Percentiles rank a stretch among this genome's conserved stretches.
Evolutionary conservation across 495 filamentous ascomycete species (phyloP).

Genomic region (Neurospora pannonica): DNA sequence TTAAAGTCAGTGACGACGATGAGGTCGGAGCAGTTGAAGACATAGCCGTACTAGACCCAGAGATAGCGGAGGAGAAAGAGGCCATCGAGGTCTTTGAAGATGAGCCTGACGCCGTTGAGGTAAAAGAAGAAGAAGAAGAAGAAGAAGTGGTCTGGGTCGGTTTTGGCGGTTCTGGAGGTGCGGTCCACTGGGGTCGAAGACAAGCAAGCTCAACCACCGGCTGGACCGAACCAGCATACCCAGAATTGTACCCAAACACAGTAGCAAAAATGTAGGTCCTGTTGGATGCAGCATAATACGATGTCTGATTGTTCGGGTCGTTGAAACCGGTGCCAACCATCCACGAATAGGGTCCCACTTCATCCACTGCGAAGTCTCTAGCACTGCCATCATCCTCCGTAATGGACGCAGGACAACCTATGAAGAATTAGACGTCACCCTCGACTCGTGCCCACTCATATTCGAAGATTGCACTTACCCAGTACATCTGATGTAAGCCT

Average conservation of each 20-base stretch:
- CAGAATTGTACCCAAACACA: not conserved
- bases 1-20: not conserved
- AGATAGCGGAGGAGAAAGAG: not conserved
- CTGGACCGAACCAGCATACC: not conserved
- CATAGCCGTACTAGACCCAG: not conserved
- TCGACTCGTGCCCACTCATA: not conserved
- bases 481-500: not conserved
- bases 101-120: not conserved
- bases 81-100: not conserved
- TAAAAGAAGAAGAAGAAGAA: not conserved
- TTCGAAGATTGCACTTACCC: not conserved
- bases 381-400: not conserved
- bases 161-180: too few species aligned
- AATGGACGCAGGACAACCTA: not conserved
- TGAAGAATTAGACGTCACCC: not conserved
- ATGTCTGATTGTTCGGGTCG: not conserved
- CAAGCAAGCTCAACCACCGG: not conserved
- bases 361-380: not conserved
- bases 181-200: not conserved
- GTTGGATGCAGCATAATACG: not conserved
- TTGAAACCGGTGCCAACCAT: not conserved
- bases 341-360: not conserved
- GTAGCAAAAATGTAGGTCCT: not conserved
- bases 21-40: not conserved
- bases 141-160: not conserved